Evolutionary conservation across 2,329 filamentous ascomycete genomes (phyloP).

Genomic region (Leptosphaerulina australis): DNA sequence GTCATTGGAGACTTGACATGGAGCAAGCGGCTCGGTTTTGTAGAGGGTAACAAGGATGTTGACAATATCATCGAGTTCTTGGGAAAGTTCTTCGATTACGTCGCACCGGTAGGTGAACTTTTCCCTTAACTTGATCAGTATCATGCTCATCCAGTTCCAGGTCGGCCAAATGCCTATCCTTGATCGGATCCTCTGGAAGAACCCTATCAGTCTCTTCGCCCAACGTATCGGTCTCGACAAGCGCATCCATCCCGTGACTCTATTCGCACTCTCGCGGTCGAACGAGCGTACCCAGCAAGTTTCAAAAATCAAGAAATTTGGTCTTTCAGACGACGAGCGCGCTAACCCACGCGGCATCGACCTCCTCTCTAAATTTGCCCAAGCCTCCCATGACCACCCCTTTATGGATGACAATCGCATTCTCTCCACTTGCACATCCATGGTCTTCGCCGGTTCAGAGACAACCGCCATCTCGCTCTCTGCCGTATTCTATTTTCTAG

Average conservation of each 20-base stretch:
- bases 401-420: conserved; percentile 75
- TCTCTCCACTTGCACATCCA: conserved; percentile 72
- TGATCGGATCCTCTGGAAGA: conserved; percentile 74
- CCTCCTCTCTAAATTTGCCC: conserved; percentile 73
- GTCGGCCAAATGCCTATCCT: conserved; percentile 77
- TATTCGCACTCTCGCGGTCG: conserved; percentile 72
- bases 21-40: conserved; percentile 74
- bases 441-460: conserved; percentile 76
- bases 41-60: conserved; percentile 76
- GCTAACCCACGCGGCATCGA: conserved; percentile 56
- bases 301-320: conserved; percentile 54
- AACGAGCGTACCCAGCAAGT: conserved; percentile 65
- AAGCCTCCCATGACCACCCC: conserved; percentile 69
- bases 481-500: conserved; percentile 74
- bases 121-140: conserved; percentile 1
- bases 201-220: conserved; percentile 71
- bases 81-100: conserved; percentile 69
- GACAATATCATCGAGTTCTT: conserved; percentile 74
- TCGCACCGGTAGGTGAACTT: conserved; percentile 63
- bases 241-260: conserved; percentile 72
- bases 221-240: conserved; percentile 71
- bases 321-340: conserved; percentile 41
- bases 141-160: conserved; percentile 44
- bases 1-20: conserved; percentile 81
- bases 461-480: conserved; percentile 78